Evolutionary conservation across 2,329 filamentous ascomycete species (phyloP).

Genomic region (Talaromyces albobiverticillius): DNA sequence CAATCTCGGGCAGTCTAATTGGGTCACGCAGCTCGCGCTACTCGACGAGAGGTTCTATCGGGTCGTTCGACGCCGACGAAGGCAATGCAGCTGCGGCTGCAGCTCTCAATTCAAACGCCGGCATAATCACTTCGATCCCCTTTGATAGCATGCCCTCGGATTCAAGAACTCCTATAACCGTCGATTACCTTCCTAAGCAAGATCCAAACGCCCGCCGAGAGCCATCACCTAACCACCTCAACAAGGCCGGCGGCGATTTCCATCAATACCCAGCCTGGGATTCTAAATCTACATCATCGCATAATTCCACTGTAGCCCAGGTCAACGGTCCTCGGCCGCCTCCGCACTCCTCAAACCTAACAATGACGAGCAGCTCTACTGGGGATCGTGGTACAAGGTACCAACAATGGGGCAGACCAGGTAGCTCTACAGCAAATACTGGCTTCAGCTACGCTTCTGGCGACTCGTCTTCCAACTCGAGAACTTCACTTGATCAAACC

Average conservation of each 20-base stretch:
- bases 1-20: constrained; percentile 60
- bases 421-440: constrained; percentile 54
- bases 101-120: constrained; percentile 70
- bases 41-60: constrained; percentile 65
- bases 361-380: constrained; percentile 68
- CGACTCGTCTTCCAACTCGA: constrained; percentile 52
- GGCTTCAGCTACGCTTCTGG: constrained; percentile 42
- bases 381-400: constrained; percentile 68
- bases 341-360: constrained; percentile 52
- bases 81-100: constrained; percentile 60
- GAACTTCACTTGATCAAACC: constrained; percentile 62
- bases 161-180: constrained; percentile 65
- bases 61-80: constrained; percentile 65
- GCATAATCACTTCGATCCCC: constrained; percentile 82
- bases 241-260: constrained; percentile 73
- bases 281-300: constrained; percentile 45
- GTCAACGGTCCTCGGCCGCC: constrained; percentile 61
- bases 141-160: constrained; percentile 70
- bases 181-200: constrained; percentile 69
- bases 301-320: constrained; percentile 49
- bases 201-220: constrained; percentile 64
- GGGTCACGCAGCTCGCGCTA: constrained; percentile 72
- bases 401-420: constrained; percentile 71
- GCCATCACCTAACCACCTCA: constrained; percentile 77
- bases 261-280: constrained; percentile 84